Evolutionary conservation across 1,284 basidiomycete species (phyloP).

Genomic region (Cutaneotrichosporon dermatis): DNA sequence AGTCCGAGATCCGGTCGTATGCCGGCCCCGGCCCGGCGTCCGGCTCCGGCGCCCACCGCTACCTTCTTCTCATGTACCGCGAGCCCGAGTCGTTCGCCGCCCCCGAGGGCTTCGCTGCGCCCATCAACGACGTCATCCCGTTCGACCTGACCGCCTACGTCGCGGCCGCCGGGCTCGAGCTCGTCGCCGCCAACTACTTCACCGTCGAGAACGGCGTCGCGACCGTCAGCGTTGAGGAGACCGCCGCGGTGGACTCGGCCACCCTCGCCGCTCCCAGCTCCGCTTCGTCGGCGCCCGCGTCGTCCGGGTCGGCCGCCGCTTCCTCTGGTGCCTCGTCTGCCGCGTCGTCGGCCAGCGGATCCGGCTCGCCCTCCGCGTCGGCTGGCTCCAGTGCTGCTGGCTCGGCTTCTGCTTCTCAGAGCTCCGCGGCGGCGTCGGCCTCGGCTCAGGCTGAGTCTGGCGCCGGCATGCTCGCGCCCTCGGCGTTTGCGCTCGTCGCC

Average conservation of each 20-base stretch:
- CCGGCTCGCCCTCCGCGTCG: background rate
- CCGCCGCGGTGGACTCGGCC: constrained; percentile 4
- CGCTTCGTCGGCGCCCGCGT: constrained; percentile 25
- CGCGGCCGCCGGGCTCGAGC: constrained; percentile 35
- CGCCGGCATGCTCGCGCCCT: constrained; percentile 5
- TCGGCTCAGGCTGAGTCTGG: constrained; percentile 6
- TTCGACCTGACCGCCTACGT: constrained; percentile 52
- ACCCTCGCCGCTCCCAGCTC: constrained; percentile 31
- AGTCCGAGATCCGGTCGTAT: constrained; percentile 55
- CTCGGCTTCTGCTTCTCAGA: no score
- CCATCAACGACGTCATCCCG: constrained; percentile 57
- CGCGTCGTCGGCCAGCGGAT: background rate
- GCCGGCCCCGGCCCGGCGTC: constrained; percentile 65
- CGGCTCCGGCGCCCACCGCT: constrained; percentile 68
- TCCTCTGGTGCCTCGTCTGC: no score
- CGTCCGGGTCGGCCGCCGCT: constrained; percentile 12
- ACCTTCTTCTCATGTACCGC: constrained; percentile 19
- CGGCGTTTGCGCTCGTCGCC: constrained; percentile 21
- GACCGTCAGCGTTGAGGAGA: constrained; percentile 37
- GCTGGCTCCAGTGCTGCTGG: no score
- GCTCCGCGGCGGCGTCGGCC: no score
- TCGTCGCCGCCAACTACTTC: constrained; percentile 60
- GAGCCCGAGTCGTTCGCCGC: constrained; percentile 55
- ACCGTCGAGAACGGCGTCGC: constrained; percentile 68
- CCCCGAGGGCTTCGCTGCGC: constrained; percentile 59